phyloP scores from a whole-genome alignment of 352 stramenopile genomes.

The Globisporangium echinulatum region DNA sequence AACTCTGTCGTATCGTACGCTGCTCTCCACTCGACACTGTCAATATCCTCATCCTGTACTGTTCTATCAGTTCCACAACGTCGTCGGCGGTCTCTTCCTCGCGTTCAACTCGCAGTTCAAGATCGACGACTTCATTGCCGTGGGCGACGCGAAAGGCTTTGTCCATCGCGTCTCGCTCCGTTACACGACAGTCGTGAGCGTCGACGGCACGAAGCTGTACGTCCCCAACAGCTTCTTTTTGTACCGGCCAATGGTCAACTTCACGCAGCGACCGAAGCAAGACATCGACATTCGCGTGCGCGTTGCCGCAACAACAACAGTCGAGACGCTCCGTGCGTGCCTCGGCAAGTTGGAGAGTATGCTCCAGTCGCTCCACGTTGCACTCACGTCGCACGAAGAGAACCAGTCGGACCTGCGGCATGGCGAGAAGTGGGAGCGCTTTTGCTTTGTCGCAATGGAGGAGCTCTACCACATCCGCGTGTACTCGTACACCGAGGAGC shows the following conservation, averaged over 20 bases:
- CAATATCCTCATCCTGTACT: background rate
- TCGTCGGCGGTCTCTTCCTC: constrained; percentile 78
- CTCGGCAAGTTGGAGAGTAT: constrained; percentile 63
- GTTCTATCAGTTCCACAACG: constrained; percentile 62
- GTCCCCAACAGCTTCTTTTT: constrained; percentile 87
- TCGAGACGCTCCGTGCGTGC: constrained; percentile 54
- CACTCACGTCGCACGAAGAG: constrained; percentile 82
- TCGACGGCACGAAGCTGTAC: constrained; percentile 74
- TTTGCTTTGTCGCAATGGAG: constrained; percentile 86
- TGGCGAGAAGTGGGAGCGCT: constrained; percentile 76
- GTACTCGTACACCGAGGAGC: constrained; percentile 85
- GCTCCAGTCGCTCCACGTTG: constrained; percentile 80
- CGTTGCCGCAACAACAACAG: constrained; percentile 47
- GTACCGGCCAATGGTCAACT: constrained; percentile 90
- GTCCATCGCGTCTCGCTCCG: constrained; percentile 79
- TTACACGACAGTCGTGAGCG: constrained; percentile 80
- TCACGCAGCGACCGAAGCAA: constrained; percentile 75
- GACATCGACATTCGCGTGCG: constrained; percentile 70
- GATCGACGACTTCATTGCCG: constrained; percentile 83
- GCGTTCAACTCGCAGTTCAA: constrained; percentile 88
- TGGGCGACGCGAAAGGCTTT: constrained; percentile 67
- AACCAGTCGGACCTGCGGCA: constrained; percentile 73
- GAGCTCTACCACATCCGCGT: constrained; percentile 74
- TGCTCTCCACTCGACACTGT: no score
- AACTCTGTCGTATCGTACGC: no score